Evolutionary conservation across 2,329 filamentous ascomycete genomes (phyloP).

Genomic region (Calonectria honghensis): DNA sequence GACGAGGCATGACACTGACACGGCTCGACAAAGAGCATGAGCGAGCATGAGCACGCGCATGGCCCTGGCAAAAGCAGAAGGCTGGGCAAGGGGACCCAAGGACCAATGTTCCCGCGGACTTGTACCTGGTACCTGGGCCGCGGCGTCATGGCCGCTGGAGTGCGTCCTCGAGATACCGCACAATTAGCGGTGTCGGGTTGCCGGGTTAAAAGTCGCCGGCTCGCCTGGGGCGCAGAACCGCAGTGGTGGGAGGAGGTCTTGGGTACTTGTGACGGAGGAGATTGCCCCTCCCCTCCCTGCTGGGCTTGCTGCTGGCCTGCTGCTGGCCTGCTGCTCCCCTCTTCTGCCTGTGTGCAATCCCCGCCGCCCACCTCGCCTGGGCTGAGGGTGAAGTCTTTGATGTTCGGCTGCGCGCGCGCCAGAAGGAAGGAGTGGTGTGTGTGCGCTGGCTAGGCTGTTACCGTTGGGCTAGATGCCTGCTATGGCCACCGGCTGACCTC

Average conservation of each 20-base stretch:
- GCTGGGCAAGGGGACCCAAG: conserved; percentile 11
- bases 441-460: conserved; percentile 9
- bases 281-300: conserved; percentile 32
- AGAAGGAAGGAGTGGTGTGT: neutral
- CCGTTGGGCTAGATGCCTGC: conserved; percentile 7
- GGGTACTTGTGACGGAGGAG: conserved; percentile 36
- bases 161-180: conserved; percentile 13
- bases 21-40: conserved; percentile 12
- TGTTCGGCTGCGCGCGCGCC: neutral
- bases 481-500: conserved; percentile 17
- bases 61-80: conserved; percentile 24
- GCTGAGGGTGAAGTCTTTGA: conserved; percentile 18
- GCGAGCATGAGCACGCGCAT: neutral
- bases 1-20: conserved; percentile 1
- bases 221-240: conserved; percentile 23
- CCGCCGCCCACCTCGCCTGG: conserved; percentile 25
- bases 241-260: conserved; percentile 23
- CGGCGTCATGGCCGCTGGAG: conserved; percentile 27
- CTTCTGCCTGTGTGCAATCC: conserved; percentile 5
- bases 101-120: conserved; percentile 17
- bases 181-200: conserved; percentile 38
- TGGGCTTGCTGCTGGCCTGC: neutral
- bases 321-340: conserved; percentile 21
- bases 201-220: conserved; percentile 37
- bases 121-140: conserved; percentile 36